Evolutionary conservation across 1,139 yeast species (phyloP).

Genomic region (Entelexis sorbosivorans): DNA sequence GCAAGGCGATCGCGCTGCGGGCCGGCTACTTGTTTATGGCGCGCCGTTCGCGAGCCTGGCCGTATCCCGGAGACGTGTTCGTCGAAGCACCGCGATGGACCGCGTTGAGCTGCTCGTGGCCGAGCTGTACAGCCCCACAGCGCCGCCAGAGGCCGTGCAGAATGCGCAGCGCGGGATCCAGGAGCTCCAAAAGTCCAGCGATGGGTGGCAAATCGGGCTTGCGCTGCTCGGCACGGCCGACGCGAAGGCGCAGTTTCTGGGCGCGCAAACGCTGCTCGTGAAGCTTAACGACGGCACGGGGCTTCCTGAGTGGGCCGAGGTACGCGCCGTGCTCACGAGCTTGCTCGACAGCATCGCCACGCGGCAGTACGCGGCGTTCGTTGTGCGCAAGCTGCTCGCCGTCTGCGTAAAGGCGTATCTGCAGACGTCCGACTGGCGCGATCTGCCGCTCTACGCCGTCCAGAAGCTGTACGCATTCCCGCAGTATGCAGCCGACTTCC

Average conservation of each 20-base stretch:
- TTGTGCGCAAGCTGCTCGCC: constrained; percentile 30
- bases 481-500: constrained; percentile 15
- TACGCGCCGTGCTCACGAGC: not conserved
- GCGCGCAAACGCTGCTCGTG: constrained; percentile 49
- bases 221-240: constrained; percentile 33
- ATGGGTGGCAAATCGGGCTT: constrained; percentile 43
- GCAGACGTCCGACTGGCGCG: constrained; percentile 28
- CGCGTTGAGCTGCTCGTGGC: constrained; percentile 19
- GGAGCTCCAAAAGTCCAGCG: constrained; percentile 38
- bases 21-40: too few relatives aligned
- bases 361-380: constrained; percentile 24
- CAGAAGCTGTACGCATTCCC: constrained; percentile 7
- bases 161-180: constrained; percentile 40
- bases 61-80: not conserved
- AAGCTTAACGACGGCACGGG: constrained; percentile 32
- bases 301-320: constrained; percentile 19
- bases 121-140: constrained; percentile 17
- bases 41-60: not conserved
- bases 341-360: not conserved
- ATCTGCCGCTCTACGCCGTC: constrained; percentile 23
- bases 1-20: not conserved
- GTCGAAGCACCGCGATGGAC: constrained; percentile 8
- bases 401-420: constrained; percentile 27
- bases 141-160: constrained; percentile 27
- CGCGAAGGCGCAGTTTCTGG: constrained; percentile 46